Base-by-base conservation (phyloP, 106 monocot species). In the Allium cepa region DNA sequence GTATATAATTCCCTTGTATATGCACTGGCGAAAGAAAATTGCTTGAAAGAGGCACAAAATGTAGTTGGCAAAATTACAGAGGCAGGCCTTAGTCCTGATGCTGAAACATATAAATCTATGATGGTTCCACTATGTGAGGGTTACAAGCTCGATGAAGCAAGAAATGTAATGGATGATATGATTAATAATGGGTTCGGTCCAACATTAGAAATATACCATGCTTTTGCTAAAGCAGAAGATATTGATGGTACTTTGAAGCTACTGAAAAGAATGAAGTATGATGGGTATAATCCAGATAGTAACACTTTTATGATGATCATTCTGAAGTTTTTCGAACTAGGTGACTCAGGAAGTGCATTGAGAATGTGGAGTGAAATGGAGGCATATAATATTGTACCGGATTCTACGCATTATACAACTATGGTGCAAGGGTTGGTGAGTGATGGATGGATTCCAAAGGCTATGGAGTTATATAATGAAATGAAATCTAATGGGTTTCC, bases 111-210 rank as follows among this genome's bases (percentile, higher is more conserved):
- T 68, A 89, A 85, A 68, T 84, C 75, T 55, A 80, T 92, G 72
- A 83, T 92, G 77, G 14, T 17, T 51, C 86, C 92, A 26, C 68
- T 97, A n/a, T 97, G 97, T 68, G 92, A 97, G 81, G 71, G 74
- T 62, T 48, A 63, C 9, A 90, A 82, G 70, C 50, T 97, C 45
- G 78, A 83, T 8, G 92, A 92, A 74, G 97, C 97, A 60, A 69
- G 50, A 8, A 58, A 64, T 9, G 12, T 84, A 27, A 64, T 89
- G 69, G 72, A 91, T 73, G 71, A 77, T 28, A 97, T 97, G 92
- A 70, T 82, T 46, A 36, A 55, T 22, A 82, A 75, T 57, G 78
- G 83, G 53, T 55, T 87, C 67, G 6, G 36, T 64, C 89, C 89
- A 22, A 84, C 70, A 22, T 59, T 65, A 48, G 86, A 87, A 73